These are phyloP conservation scores for Teunomyces kruisii DNA, from an alignment of 805 yeast species.

Conservation along the genomic window DNA sequence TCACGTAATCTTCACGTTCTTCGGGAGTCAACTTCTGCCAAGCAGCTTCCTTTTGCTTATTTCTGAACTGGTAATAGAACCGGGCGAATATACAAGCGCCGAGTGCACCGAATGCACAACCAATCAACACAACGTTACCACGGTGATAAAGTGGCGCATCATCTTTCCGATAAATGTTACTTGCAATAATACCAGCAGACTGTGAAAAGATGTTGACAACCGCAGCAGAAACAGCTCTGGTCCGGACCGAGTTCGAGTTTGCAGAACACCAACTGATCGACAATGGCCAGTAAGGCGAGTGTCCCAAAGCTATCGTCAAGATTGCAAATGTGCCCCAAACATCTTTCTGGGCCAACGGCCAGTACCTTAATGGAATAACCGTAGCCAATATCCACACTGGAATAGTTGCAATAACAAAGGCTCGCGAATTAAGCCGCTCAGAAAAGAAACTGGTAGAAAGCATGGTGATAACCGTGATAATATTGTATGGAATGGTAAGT, in stretches of 20 bases:
- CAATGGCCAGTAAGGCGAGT: slow-evolving; percentile 54
- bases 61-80: slow-evolving; percentile 42
- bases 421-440: slow-evolving; percentile 20
- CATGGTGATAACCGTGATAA: slow-evolving; percentile 21
- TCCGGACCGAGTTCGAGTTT: slow-evolving; percentile 59
- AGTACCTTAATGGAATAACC: slow-evolving; percentile 31
- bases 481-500: slow-evolving; percentile 50
- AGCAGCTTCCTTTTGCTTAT: slow-evolving; percentile 40
- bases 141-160: slow-evolving; percentile 61
- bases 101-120: slow-evolving; percentile 34
- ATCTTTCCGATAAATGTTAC: slow-evolving; percentile 55
- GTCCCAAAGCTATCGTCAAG: slow-evolving; percentile 37
- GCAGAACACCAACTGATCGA: slow-evolving; percentile 61
- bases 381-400: slow-evolving; percentile 21
- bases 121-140: slow-evolving; percentile 52
- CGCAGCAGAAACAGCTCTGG: slow-evolving; percentile 65
- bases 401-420: slow-evolving; percentile 8
- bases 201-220: slow-evolving; percentile 66
- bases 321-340: slow-evolving; percentile 46
- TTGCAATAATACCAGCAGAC: slow-evolving; percentile 51
- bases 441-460: slow-evolving; percentile 21
- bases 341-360: slow-evolving; percentile 42
- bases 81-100: slow-evolving; percentile 31
- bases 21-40: slow-evolving; percentile 56
- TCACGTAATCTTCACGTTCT: slow-evolving; percentile 49